A percentile compares a stretch with the other conserved stretches of the same genome.
These are phyloP conservation scores for Thalia dealbata DNA, from an alignment of 176 grass and related monocot species.

Conservation along the genomic window DNA sequence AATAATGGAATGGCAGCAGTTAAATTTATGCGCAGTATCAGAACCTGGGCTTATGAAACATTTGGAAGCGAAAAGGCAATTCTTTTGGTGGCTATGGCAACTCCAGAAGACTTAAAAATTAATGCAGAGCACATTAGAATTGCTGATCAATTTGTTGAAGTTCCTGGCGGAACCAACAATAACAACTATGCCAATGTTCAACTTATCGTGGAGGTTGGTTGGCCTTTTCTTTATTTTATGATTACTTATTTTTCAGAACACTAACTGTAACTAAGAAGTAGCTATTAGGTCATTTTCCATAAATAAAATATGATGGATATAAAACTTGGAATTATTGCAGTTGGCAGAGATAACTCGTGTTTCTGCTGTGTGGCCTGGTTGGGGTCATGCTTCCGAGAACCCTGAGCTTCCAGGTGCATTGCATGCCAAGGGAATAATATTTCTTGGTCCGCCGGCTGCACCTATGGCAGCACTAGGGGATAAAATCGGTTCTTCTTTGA, in stretches of 20 bases:
- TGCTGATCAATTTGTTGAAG: constrained; percentile 91
- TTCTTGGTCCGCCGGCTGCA: constrained; percentile 83
- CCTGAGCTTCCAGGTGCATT: constrained; percentile 90
- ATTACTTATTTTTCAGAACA: neutral
- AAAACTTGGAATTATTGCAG: constrained; percentile 31
- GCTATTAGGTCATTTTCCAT: constrained; percentile 8
- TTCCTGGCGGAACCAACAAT: constrained; percentile 85
- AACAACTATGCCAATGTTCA: constrained; percentile 99
- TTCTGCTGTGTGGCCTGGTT: constrained; percentile 97
- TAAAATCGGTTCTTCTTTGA: constrained; percentile 98
- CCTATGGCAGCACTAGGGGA: constrained; percentile 87
- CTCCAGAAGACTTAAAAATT: constrained; percentile 90
- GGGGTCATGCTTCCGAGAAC: constrained; percentile 98
- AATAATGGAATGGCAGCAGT: constrained; percentile 99
- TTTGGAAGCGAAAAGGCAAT: constrained; percentile 88
- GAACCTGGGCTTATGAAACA: constrained; percentile 77
- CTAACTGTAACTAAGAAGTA: neutral
- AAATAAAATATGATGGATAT: neutral
- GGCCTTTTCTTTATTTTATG: constrained; percentile 15
- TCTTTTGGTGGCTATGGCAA: constrained; percentile 94
- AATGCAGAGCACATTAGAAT: constrained; percentile 99
- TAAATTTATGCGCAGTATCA: constrained; percentile 88
- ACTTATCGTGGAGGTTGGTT: constrained; percentile 89
- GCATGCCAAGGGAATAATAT: constrained; percentile 70
- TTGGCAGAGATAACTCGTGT: constrained; percentile 91